A percentile compares a stretch with the other conserved stretches of the same genome.
These are phyloP conservation scores for Sclerotinia sclerotiorum DNA, from an alignment of 2,329 filamentous ascomycete genomes.

Conservation along the genomic window DNA sequence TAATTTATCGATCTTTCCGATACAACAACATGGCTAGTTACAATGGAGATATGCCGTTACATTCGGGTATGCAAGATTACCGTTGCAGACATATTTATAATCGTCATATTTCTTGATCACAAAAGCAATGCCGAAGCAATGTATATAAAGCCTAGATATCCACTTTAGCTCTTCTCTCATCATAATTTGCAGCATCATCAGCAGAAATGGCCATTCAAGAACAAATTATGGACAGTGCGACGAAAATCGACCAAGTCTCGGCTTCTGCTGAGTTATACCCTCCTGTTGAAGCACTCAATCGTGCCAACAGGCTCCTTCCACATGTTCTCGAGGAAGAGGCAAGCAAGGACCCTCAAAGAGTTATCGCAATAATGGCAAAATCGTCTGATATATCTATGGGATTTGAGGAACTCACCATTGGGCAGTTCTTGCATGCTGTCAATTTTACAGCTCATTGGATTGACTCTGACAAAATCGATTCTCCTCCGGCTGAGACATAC, in stretches of 20 bases:
- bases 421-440: constrained; percentile 28
- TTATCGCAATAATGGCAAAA: constrained; percentile 28
- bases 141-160: neutral
- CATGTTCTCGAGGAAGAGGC: constrained; percentile 28
- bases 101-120: neutral
- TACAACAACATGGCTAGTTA: neutral
- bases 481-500: constrained; percentile 21
- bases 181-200: neutral
- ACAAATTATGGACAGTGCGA: neutral
- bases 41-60: neutral
- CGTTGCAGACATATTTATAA: neutral
- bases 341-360: constrained; percentile 15
- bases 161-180: neutral
- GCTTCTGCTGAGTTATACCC: neutral
- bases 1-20: neutral
- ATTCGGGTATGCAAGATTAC: neutral
- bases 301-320: constrained; percentile 24
- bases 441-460: constrained; percentile 34
- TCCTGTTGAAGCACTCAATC: constrained; percentile 1
- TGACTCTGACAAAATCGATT: constrained; percentile 9
- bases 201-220: neutral
- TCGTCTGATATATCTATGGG: constrained; percentile 13
- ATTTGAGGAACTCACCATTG: constrained; percentile 27
- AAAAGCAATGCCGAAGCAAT: neutral
- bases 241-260: neutral